Percentiles rank a stretch among this genome's conserved stretches.
These are phyloP conservation scores for Aspergillus sclerotiicarbonarius DNA, from an alignment of 495 filamentous ascomycete species.

Conservation along the genomic window DNA sequence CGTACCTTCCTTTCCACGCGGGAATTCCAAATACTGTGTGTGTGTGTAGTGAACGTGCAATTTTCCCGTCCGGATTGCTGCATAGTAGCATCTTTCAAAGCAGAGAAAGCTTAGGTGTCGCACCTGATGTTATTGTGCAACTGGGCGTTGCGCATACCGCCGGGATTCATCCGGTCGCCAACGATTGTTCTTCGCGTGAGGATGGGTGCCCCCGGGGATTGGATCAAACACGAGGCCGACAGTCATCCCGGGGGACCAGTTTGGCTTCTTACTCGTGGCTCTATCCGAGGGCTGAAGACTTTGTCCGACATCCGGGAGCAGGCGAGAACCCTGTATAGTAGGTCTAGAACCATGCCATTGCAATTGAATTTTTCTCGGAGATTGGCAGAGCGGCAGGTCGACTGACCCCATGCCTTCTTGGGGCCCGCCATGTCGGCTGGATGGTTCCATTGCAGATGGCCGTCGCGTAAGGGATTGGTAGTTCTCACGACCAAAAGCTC, in stretches of 20 bases:
- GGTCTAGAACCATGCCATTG: conserved; percentile 1
- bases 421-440: neutral
- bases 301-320: conserved; percentile 2
- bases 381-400: neutral
- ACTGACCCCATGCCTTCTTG: conserved; percentile 5
- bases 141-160: neutral
- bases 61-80: neutral
- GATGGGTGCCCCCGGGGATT: neutral
- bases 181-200: neutral
- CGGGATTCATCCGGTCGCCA: neutral
- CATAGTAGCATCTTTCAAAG: neutral
- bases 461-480: neutral
- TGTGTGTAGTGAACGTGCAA: neutral
- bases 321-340: neutral
- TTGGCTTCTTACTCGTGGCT: neutral
- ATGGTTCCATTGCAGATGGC: neutral
- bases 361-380: neutral
- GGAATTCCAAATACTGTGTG: neutral
- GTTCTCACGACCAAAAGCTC: neutral
- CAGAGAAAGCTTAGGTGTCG: conserved; percentile 1
- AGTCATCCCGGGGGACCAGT: neutral
- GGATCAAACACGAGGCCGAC: conserved; percentile 1
- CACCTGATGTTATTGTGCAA: neutral
- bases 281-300: neutral
- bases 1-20: neutral